Conservation (phyloP, 1,139 yeast species). For the Lizanozyma gosingica region DNA sequence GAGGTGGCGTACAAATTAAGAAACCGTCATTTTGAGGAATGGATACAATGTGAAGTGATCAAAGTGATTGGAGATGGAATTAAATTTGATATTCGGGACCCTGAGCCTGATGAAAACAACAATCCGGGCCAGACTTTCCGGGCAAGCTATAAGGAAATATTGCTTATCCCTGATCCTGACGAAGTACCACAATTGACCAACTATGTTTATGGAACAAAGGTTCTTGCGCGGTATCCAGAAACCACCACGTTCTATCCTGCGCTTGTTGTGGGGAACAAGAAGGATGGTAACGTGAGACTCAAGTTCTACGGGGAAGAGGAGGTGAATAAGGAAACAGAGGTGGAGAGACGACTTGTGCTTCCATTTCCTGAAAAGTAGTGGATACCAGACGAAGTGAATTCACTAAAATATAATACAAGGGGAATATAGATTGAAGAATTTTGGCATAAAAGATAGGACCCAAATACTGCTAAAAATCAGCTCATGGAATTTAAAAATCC, state of each 20-base stretch:
- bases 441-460: too few relatives aligned
- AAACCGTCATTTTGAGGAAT: conserved; percentile 67
- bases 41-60: conserved; percentile 94
- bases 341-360: conserved; percentile 71
- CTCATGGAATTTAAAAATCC: too few relatives aligned
- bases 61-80: conserved; percentile 69
- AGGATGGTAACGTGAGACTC: conserved; percentile 71
- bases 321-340: conserved; percentile 91
- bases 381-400: too few relatives aligned
- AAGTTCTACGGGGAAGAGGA: conserved; percentile 97
- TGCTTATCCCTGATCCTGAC: conserved; percentile 55
- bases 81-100: conserved; percentile 79
- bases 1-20: conserved; percentile 84
- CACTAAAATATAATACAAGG: too few relatives aligned
- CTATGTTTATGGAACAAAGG: conserved; percentile 72
- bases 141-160: conserved; percentile 72
- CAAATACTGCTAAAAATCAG: too few relatives aligned
- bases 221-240: conserved; percentile 92
- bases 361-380: conserved; percentile 51
- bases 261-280: conserved; percentile 69
- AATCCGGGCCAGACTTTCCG: conserved; percentile 84
- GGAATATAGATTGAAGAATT: too few relatives aligned
- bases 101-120: conserved; percentile 93
- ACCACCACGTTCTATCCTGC: conserved; percentile 97
- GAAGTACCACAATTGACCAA: conserved; percentile 37